Evolutionary conservation across 306 rosid species (phyloP), one percentile per base, ranked within the genome.

Genomic region (Dalbergia cochinchinensis): DNA sequence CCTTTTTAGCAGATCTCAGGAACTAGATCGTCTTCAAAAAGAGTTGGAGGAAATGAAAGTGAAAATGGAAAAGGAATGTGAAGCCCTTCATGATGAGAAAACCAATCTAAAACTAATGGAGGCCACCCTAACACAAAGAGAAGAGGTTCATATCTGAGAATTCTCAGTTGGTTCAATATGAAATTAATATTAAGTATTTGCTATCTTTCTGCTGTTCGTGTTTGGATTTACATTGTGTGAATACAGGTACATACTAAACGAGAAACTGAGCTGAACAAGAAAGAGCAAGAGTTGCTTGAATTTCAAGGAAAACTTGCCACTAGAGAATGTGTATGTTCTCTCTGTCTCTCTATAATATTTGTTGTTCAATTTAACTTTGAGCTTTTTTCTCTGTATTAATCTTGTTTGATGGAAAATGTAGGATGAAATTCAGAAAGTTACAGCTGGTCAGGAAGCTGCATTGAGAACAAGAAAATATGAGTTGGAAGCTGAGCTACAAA

Each of bases 401-500:
- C 73, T 48, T 45, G 39, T 68, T 69, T 84, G 72, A 37, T 74
- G 82, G 63, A 70, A 75, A 72, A 35, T 90, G 79, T 88, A 96
- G 99, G 91, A 82, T 80, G 90, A 90, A 71, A 85, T 91, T 74
- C 87, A 84, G 78, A 93, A 91, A 82, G 87, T 67, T 31, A 47
- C 86, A 31, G 92, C 92, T 34, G 87, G 44, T 81, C 98, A 93
- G 34, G 92, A 95, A 87, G 86, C 82, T 71, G 84, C 74, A 54
- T 65, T 89, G 83, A 87, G 85, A 78, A 77, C 86, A 66, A 89
- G 85, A 82, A 89, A 88, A 80, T 65, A 78, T 69, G 90, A 88
- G 51, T 86, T 92, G 84, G 99, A 93, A 80, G 80, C 85, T 64
- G 97, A 93, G 88, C 83, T 95, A 82, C 88, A 91, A 69, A 67